Base-by-base conservation (phyloP, 139 green algal species). In the Spirogloea muscicola region DNA sequence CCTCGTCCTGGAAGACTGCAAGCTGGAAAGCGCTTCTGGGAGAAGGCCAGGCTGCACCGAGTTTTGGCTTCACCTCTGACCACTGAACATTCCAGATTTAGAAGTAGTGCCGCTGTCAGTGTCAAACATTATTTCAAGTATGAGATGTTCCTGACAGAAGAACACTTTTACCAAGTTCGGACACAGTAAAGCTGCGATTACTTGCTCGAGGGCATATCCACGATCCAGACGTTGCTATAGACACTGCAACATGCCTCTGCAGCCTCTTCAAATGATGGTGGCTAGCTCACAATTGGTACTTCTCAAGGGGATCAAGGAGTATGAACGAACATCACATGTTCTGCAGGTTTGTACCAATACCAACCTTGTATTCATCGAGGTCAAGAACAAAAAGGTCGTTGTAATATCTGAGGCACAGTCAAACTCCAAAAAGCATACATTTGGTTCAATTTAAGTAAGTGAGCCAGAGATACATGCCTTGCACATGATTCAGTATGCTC, bases 381-480 rank as follows among this genome's bases (percentile, higher is more conserved):
- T 95, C 85, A 10, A 96, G 88, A 39, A 82, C 70, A 88, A 90
- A 96, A 41, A 96, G 59, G 76, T 97, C 92, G 71, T 95, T 95
- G 85, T 91, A 96, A 77, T 97, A 98, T 74, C 88, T 68, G 52
- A n/a, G n/a, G n/a, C n/a, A n/a, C n/a, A n/a, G n/a, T n/a, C n/a
- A n/a, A n/a, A 13, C 55, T 64, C 10, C 55, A n/a, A 10, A 51
- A 51, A 51, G 10, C 10, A 10, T 64, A 64, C 55, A 64, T 16
- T 16, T 21, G 29, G 16, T 13, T 42, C 36, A 13, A 64, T 13
- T 13, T 16, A 40, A 40, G 39, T 10, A 16, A 9, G 29, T 10
- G 21, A 2, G 3, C 13, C 18, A 63, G 29, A 64, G n/a, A 38
- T 34, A 64, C 57, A 31, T 13, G n/a, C n/a, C n/a, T n/a, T n/a